phyloP scores from a whole-genome alignment of 441 rosid species.

The Gossypium gossypioides region DNA sequence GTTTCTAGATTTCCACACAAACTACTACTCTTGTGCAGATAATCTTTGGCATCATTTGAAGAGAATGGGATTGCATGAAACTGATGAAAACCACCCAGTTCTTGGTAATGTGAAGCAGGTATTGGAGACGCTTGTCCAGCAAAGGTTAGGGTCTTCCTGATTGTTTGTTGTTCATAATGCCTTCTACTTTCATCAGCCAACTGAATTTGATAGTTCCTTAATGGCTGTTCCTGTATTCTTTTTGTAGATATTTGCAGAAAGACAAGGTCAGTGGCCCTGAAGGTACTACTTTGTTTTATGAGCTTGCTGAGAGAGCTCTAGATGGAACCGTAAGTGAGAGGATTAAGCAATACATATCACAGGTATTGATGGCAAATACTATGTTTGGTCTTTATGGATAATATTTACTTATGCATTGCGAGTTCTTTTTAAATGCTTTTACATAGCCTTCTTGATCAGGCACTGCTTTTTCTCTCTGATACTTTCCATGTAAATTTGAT shows the following conservation, averaged over 20 bases:
- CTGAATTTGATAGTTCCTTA: neutral
- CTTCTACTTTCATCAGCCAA: neutral
- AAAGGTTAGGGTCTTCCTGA: slow-evolving; percentile 36
- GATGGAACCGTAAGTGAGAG: slow-evolving; percentile 51
- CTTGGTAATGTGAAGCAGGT: slow-evolving; percentile 69
- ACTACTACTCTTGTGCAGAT: slow-evolving; percentile 29
- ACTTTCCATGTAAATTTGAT: neutral
- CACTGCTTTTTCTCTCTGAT: neutral
- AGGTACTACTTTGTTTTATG: slow-evolving; percentile 52
- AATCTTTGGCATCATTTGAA: slow-evolving; percentile 69
- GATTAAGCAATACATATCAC: slow-evolving; percentile 57
- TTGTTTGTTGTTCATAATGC: neutral
- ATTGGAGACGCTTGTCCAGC: slow-evolving; percentile 68
- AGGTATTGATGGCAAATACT: slow-evolving; percentile 34
- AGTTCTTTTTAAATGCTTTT: neutral
- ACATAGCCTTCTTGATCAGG: neutral
- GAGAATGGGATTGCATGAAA: slow-evolving; percentile 55
- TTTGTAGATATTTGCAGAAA: slow-evolving; percentile 66
- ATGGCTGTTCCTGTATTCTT: neutral
- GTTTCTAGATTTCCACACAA: neutral
- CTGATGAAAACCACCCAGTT: slow-evolving; percentile 51
- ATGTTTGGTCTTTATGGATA: neutral
- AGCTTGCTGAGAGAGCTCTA: slow-evolving; percentile 83
- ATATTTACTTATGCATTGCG: neutral
- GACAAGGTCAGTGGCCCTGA: slow-evolving; percentile 73